phyloP scores from a whole-genome alignment of 345 rosid species.

The Camelina sativa region DNA sequence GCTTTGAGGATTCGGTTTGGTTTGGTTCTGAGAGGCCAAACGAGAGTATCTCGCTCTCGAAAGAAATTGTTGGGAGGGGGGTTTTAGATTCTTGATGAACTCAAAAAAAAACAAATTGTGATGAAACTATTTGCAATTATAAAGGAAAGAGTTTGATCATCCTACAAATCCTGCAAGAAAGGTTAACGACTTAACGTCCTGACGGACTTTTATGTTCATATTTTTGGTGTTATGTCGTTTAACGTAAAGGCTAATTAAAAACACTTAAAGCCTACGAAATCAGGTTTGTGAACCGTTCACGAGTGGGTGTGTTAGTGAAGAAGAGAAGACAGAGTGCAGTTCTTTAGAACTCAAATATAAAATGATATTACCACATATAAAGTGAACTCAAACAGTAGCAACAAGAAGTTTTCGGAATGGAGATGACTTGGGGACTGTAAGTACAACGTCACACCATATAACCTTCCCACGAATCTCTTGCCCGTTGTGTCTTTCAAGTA shows the following conservation, averaged over 20 bases:
- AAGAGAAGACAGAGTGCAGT: no score
- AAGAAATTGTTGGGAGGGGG: conserved; percentile 11
- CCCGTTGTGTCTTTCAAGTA: neutral
- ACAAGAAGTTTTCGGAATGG: neutral
- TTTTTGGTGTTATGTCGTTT: neutral
- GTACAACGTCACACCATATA: neutral
- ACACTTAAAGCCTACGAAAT: neutral
- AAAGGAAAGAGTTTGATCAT: conserved; percentile 24
- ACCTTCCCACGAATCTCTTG: neutral
- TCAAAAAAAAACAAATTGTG: neutral
- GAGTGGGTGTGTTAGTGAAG: neutral
- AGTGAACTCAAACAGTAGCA: neutral
- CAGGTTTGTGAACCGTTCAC: neutral
- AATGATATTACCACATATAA: neutral
- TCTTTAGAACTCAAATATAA: no score
- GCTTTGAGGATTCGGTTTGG: conserved; percentile 31
- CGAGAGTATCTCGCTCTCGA: conserved; percentile 60
- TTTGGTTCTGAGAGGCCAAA: conserved; percentile 19
- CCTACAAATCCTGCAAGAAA: conserved; percentile 12
- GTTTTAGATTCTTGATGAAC: conserved; percentile 37
- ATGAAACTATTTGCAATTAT: conserved; percentile 33
- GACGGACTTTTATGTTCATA: neutral
- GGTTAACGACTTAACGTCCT: neutral
- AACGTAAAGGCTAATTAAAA: neutral
- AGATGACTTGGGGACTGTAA: neutral